Evolutionary conservation across 352 stramenopile genomes (phyloP), one percentile per base, ranked within the genome.

Genomic region (Globisporangium emineosum): DNA sequence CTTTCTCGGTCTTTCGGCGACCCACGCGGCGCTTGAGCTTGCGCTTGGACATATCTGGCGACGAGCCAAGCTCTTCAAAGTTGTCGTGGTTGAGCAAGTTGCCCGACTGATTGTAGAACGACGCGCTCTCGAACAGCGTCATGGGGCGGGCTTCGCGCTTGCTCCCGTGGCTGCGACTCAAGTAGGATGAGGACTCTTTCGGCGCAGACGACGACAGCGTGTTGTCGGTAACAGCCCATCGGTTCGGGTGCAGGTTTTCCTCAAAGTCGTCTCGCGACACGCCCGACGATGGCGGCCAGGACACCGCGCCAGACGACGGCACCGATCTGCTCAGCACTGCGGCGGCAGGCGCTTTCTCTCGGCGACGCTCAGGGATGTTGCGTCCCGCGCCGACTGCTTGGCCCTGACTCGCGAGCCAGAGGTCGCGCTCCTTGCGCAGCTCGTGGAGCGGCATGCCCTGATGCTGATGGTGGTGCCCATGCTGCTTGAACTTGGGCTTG

Each of bases 41-140:
- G 55, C 53, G 42, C 40, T 71, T 66, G 9, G 64, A 35, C 47
- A 72, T 37, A 33, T 89, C 76, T 2, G 77, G 78, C 10, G 84
- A 89, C 47, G 77, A 84, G 17, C 72, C 81, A 19, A 90, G 65
- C 32, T 89, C 78, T 21, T 89, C 60, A 33, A 94, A 89, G 43
- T 88, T 78, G 52, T 91, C 81, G 57, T 90, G 86, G 35, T 69
- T 91, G 15, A 94, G 72, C 64, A 91, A 55, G 49, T 80, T 74
- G 19, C 86, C 86, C 0, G 81, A 78, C 55, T 90, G 79, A 63
- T 91, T 91, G 68, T 86, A 92, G 66, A 94, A 81, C 32, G 77
- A 71, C 8, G 86, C 86, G 64, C 77, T 91, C 40, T 94, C 86
- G 53, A 94, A 93, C 4, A 94, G 76, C 50, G 86, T 94, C 72